Base-by-base conservation (phyloP, 306 rosid species). In the Albizia julibrissin region DNA sequence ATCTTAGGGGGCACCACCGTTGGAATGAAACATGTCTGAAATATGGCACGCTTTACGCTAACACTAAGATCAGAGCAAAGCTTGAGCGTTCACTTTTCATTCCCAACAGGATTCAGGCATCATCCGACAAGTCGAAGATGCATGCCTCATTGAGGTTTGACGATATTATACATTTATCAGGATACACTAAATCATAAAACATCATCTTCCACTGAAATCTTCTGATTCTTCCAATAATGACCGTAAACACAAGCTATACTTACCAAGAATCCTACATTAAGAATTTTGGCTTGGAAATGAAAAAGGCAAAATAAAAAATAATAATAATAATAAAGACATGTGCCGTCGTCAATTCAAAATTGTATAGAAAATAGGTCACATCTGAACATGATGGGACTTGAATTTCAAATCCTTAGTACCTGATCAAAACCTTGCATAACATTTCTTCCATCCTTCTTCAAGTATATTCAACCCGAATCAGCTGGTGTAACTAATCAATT, bases 281-380 rank as follows among this genome's bases (percentile, higher is more conserved):
- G 46, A 80, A 85, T 75, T 75, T 65, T 86, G 81, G 81, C 84
- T 79, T 3, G 27, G 27, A 34, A 89, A 89, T 79, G 82, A 84
- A 93, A 12, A n/a, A 5, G 4, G 27, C 13, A 8, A 9, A n/a
- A 56, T 5, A 21, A 43, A 8, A 9, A n/a, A 56, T 5, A 21
- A 43, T 4, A 43, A 10, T 13, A 1, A 86, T 76, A 83, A 85
- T 93, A 88, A 89, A 86, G 52, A 70, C 79, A 83, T 10, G 74
- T 81, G 85, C 39, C 66, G 75, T 80, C 65, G 87, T 81, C 74
- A 86, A 84, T 92, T 87, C 97, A 93, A 92, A 93, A 91, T 88
- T 91, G 98, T 89, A 93, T 87, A 89, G 82, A 89, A 40, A 40
- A 83, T 86, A 90, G 83, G 84, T 84, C 88, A 95, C 97, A 93